phyloP scores from a whole-genome alignment of 192 early-diverging fungal species.

The Funneliformis geosporum region DNA sequence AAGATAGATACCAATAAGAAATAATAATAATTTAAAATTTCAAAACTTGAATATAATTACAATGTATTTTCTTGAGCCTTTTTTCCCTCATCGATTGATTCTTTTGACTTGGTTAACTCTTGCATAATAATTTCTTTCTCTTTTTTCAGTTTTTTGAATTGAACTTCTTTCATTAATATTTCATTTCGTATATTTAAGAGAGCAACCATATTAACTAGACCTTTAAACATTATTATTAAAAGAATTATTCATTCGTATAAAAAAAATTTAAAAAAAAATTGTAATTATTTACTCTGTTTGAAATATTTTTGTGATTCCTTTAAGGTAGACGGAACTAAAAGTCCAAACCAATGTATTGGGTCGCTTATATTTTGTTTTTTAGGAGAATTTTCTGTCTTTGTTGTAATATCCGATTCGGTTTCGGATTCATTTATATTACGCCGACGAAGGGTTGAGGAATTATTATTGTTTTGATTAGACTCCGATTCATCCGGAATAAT shows the following conservation, averaged over 20 bases:
- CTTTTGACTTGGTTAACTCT: background rate
- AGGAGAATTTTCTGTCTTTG: background rate
- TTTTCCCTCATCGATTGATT: background rate
- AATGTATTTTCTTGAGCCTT: background rate
- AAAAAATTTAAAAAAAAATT: too few relatives aligned
- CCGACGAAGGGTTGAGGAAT: constrained; percentile 2
- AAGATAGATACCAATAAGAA: background rate
- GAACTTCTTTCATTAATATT: constrained; percentile 12
- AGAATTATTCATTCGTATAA: too few relatives aligned
- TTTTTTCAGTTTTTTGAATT: constrained; percentile 11
- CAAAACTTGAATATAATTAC: background rate
- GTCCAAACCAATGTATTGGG: constrained; percentile 52
- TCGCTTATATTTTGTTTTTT: constrained; percentile 31
- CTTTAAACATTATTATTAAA: too few relatives aligned
- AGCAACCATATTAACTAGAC: background rate
- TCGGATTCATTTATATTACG: constrained; percentile 6
- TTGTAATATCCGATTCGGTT: background rate
- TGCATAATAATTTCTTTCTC: constrained; percentile 23
- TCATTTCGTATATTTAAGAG: constrained; percentile 23
- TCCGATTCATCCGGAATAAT: background rate
- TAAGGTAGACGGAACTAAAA: constrained; percentile 45
- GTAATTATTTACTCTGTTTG: constrained; percentile 34
- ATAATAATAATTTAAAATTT: background rate
- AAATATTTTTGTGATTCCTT: constrained; percentile 43
- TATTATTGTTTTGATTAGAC: background rate